phyloP scores from a whole-genome alignment of 345 rosid genomes.

The Tarenaya hassleriana region DNA sequence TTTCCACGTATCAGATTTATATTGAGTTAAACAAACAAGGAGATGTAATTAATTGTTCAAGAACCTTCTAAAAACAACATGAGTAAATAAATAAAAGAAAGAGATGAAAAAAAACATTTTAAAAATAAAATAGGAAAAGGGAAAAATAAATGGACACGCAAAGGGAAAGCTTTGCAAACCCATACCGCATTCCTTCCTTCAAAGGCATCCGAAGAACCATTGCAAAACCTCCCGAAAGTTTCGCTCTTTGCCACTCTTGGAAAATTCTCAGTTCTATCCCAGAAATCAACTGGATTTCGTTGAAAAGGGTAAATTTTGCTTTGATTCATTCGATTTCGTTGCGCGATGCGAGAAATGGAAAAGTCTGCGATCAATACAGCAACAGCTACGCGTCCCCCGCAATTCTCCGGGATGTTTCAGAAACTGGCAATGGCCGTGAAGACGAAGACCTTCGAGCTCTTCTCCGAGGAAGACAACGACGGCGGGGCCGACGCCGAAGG shows the following conservation, averaged over 20 bases:
- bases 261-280: slow-evolving; percentile 11
- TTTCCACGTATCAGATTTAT: too few species aligned
- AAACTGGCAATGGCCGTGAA: slow-evolving; percentile 91
- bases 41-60: too few species aligned
- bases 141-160: neutral
- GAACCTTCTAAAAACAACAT: too few species aligned
- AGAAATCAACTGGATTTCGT: neutral
- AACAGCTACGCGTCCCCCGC: slow-evolving; percentile 47
- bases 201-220: slow-evolving; percentile 42
- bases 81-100: neutral
- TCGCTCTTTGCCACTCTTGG: neutral
- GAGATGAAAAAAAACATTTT: neutral
- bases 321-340: slow-evolving; percentile 2
- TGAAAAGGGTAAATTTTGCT: neutral
- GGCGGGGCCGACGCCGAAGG: slow-evolving; percentile 33
- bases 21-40: too few species aligned
- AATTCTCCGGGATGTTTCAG: slow-evolving; percentile 84
- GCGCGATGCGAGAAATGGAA: slow-evolving; percentile 42
- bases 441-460: slow-evolving; percentile 85
- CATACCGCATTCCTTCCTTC: slow-evolving; percentile 45
- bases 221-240: slow-evolving; percentile 1
- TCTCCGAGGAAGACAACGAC: slow-evolving; percentile 54
- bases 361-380: slow-evolving; percentile 26
- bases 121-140: slow-evolving; percentile 5
- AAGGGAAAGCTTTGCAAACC: slow-evolving; percentile 16